Percentiles rank a stretch among this genome's conserved stretches.
phyloP scores from a whole-genome alignment of 495 filamentous ascomycete genomes.

The Hypoxylon cercidicola region DNA sequence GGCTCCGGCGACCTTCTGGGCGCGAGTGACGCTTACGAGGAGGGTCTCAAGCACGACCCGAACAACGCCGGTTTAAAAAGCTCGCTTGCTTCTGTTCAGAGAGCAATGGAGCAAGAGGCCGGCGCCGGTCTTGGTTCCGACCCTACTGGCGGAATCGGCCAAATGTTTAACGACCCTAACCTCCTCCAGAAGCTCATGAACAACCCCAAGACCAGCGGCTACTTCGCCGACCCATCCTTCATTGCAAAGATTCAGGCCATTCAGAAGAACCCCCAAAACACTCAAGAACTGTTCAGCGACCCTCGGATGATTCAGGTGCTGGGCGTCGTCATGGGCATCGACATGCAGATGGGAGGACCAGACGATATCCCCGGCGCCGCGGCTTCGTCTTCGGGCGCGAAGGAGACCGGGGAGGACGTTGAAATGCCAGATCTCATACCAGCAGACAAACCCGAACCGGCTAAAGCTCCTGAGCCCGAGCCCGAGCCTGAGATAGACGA shows the following conservation, averaged over 20 bases:
- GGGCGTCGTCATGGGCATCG: conserved; percentile 91
- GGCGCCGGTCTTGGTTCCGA: conserved; percentile 63
- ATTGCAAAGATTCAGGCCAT: conserved; percentile 88
- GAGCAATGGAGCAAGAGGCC: conserved; percentile 87
- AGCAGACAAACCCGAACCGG: conserved; percentile 60
- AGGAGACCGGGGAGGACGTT: conserved; percentile 76
- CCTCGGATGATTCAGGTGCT: conserved; percentile 94
- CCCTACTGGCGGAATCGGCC: conserved; percentile 78
- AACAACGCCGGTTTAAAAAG: conserved; percentile 92
- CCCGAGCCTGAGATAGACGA: conserved; percentile 78
- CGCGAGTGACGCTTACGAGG: conserved; percentile 88
- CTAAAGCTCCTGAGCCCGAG: conserved; percentile 65
- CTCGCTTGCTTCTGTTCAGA: conserved; percentile 81
- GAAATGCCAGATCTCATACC: conserved; percentile 77
- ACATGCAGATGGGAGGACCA: conserved; percentile 83
- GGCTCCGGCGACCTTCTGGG: conserved; percentile 77
- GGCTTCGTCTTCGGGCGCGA: conserved; percentile 46
- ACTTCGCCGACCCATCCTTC: conserved; percentile 86
- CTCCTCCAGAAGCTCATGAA: conserved; percentile 87
- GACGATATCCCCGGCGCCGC: conserved; percentile 58
- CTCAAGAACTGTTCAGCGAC: conserved; percentile 84
- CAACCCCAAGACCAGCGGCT: conserved; percentile 91
- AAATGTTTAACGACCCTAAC: conserved; percentile 93
- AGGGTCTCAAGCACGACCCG: conserved; percentile 90
- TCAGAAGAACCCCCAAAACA: conserved; percentile 79